A percentile compares a stretch with the other conserved stretches of the same genome.
Evolutionary conservation across 2,329 filamentous ascomycete species (phyloP).

Genomic region (Capronia epimyces): DNA sequence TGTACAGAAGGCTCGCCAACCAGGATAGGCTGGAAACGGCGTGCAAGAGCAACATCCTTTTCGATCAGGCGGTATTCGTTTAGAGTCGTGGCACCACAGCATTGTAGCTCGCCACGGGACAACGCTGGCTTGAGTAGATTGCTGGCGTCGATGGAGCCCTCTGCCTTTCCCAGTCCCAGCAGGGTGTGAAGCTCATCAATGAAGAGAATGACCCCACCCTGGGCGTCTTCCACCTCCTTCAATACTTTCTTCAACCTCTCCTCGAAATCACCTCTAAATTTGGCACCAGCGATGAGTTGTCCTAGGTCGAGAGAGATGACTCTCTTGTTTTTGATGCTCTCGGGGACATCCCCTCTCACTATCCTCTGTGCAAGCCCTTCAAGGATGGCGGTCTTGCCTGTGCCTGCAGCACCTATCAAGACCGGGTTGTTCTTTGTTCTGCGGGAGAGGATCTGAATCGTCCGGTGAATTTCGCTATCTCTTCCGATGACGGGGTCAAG

Average conservation of each 20-base stretch:
- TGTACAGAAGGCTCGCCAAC: constrained; percentile 88
- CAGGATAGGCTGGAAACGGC: constrained; percentile 88
- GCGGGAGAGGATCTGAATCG: constrained; percentile 86
- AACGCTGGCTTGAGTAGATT: constrained; percentile 90
- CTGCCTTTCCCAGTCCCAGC: constrained; percentile 85
- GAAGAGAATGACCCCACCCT: constrained; percentile 88
- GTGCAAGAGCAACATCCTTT: constrained; percentile 87
- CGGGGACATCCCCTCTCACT: constrained; percentile 84
- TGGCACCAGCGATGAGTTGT: constrained; percentile 88
- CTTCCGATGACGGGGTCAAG: constrained; percentile 93
- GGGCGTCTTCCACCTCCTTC: constrained; percentile 81
- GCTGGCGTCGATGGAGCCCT: constrained; percentile 93
- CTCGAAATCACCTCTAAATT: constrained; percentile 93
- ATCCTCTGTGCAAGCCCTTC: constrained; percentile 94
- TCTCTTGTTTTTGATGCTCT: constrained; percentile 90
- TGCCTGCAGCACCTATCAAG: constrained; percentile 94
- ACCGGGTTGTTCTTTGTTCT: constrained; percentile 98
- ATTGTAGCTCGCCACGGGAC: constrained; percentile 88
- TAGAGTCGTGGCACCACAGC: constrained; percentile 88
- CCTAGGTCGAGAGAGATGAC: constrained; percentile 86
- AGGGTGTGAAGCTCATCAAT: constrained; percentile 91
- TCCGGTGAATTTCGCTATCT: constrained; percentile 85
- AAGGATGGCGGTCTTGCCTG: constrained; percentile 96
- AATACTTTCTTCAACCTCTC: constrained; percentile 86
- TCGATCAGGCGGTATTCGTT: constrained; percentile 91